phyloP scores from a whole-genome alignment of 495 filamentous ascomycete species.

The Penicillium pulvis region DNA sequence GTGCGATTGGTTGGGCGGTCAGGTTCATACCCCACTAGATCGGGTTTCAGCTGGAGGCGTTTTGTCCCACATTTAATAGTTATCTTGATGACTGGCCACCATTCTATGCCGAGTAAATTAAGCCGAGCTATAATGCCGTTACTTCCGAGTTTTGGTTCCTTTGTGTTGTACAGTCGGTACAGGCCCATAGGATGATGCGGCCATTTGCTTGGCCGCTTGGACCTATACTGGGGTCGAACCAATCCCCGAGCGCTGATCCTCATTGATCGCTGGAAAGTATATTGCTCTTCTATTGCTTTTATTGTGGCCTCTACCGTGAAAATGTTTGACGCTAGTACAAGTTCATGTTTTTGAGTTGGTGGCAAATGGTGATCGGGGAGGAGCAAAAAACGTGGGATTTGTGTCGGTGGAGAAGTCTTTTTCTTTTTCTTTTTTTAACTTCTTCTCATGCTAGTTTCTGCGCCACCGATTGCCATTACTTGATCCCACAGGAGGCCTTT shows the following conservation, averaged over 20 bases:
- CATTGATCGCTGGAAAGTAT: background rate
- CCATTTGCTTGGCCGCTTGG: background rate
- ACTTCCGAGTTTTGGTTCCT: background rate
- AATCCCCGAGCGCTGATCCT: background rate
- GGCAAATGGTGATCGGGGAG: background rate
- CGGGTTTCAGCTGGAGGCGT: constrained; percentile 18
- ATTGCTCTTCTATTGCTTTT: background rate
- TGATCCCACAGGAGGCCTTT: no score
- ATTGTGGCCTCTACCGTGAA: background rate
- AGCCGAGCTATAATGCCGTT: constrained; percentile 5
- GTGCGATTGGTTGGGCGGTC: constrained; percentile 15
- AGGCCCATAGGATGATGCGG: background rate
- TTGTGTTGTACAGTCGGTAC: no score
- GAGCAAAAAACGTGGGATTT: background rate
- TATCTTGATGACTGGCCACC: constrained; percentile 4
- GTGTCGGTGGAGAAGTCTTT: background rate
- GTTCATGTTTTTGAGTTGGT: background rate
- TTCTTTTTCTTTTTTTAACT: background rate
- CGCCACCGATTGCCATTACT: background rate
- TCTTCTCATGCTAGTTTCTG: background rate
- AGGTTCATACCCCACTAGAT: constrained; percentile 22
- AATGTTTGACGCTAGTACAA: background rate
- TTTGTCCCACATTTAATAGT: constrained; percentile 11
- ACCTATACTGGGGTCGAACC: background rate
- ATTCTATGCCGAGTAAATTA: constrained; percentile 7